Evolutionary conservation across 306 rosid genomes (phyloP).

Genomic region (Ormosia semicastrata): DNA sequence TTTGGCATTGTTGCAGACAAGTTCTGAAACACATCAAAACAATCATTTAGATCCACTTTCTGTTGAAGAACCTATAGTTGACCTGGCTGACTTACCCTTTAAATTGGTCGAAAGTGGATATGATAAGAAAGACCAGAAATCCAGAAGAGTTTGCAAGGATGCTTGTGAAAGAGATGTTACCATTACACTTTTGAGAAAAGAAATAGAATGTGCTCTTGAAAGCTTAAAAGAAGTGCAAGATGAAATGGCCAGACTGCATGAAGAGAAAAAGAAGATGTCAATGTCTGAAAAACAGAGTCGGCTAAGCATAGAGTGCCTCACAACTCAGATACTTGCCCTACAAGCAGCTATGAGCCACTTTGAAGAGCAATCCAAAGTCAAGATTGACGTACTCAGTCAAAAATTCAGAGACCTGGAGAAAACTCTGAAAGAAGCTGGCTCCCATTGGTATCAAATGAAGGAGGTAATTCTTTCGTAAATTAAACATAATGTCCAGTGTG

Average conservation of each 20-base stretch:
- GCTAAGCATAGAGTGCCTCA: slow-evolving; percentile 51
- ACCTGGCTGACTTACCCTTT: slow-evolving; percentile 36
- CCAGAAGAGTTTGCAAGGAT: slow-evolving; percentile 33
- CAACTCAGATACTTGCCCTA: slow-evolving; percentile 51
- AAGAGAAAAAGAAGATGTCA: slow-evolving; percentile 64
- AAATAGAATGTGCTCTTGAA: slow-evolving; percentile 76
- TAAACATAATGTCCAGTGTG: not conserved
- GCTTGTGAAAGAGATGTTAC: slow-evolving; percentile 55
- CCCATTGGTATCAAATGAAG: slow-evolving; percentile 53
- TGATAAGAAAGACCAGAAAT: slow-evolving; percentile 27
- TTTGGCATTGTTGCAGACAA: slow-evolving; percentile 69
- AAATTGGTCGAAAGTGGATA: slow-evolving; percentile 27
- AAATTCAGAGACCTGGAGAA: slow-evolving; percentile 49
- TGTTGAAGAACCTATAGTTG: slow-evolving; percentile 35
- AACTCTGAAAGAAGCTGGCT: slow-evolving; percentile 55
- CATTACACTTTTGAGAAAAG: slow-evolving; percentile 73
- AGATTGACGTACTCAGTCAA: slow-evolving; percentile 55
- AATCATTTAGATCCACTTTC: slow-evolving; percentile 17
- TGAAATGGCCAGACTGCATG: slow-evolving; percentile 73
- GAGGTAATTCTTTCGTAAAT: slow-evolving; percentile 49
- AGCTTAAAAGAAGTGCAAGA: slow-evolving; percentile 76
- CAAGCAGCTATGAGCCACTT: slow-evolving; percentile 53
- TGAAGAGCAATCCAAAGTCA: slow-evolving; percentile 56
- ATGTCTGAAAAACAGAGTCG: slow-evolving; percentile 50
- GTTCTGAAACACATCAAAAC: slow-evolving; percentile 34